Percentiles rank a stretch among this genome's conserved stretches.
Conservation (phyloP, 352 stramenopile genomes). For the Phytophthora tubulina region DNA sequence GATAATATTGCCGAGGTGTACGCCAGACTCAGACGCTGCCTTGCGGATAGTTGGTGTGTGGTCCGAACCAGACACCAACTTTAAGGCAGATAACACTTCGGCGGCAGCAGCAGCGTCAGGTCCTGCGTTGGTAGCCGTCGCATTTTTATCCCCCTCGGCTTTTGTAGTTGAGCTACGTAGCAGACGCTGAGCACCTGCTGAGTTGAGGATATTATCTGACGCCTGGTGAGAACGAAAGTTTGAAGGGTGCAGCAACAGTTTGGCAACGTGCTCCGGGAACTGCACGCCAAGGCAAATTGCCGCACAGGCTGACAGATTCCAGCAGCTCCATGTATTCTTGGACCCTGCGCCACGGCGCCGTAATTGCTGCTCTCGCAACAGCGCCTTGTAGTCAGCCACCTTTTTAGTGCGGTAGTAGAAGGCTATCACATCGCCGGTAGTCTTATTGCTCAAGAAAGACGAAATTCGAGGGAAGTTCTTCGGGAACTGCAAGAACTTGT, state of each 20-base stretch:
- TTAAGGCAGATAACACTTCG: slow-evolving; percentile 35
- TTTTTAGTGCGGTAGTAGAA: slow-evolving; percentile 99
- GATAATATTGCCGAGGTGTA: slow-evolving; percentile 37
- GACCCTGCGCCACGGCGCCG: slow-evolving; percentile 80
- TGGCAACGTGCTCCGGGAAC: slow-evolving; percentile 75
- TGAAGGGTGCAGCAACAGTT: slow-evolving; percentile 75
- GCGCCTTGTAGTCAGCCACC: slow-evolving; percentile 96
- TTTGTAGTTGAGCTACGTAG: slow-evolving; percentile 41
- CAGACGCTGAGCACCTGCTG: slow-evolving; percentile 66
- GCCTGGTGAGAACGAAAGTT: slow-evolving; percentile 90
- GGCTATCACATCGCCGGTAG: slow-evolving; percentile 95
- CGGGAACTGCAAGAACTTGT: slow-evolving; percentile 99
- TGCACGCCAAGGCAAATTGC: slow-evolving; percentile 87
- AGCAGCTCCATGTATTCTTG: slow-evolving; percentile 93
- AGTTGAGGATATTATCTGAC: slow-evolving; percentile 88
- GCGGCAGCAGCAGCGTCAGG: slow-evolving; percentile 5
- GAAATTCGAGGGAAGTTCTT: slow-evolving; percentile 99
- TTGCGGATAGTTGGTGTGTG: slow-evolving; percentile 35
- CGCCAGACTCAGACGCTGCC: slow-evolving; percentile 3
- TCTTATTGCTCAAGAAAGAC: slow-evolving; percentile 95
- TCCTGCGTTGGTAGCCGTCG: slow-evolving; percentile 6
- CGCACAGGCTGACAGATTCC: slow-evolving; percentile 84
- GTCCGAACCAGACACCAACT: slow-evolving; percentile 45
- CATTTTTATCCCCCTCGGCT: slow-evolving; percentile 1
- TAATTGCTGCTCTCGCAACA: slow-evolving; percentile 91